Percentiles rank a stretch among this genome's conserved stretches.
phyloP scores from a whole-genome alignment of 148 eudicot species.

The Cornus controversa region DNA sequence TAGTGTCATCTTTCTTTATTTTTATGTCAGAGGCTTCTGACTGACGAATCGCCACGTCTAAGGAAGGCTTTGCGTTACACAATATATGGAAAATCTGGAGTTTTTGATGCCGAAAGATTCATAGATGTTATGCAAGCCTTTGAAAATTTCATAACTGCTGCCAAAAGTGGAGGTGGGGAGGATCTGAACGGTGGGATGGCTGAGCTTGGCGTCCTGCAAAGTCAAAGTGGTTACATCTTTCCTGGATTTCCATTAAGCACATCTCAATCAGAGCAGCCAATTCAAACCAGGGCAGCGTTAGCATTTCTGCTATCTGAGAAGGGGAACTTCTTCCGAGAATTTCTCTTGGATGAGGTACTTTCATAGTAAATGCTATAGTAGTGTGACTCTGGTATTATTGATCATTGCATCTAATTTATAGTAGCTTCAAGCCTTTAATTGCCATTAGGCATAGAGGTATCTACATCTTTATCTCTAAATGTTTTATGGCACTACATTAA shows the following conservation, averaged over 20 bases:
- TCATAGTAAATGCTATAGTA: neutral
- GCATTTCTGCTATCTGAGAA: conserved; percentile 79
- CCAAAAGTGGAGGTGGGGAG: conserved; percentile 99
- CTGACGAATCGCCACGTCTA: conserved; percentile 96
- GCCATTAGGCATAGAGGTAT: neutral
- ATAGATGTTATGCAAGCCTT: conserved; percentile 99
- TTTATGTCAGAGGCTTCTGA: conserved; percentile 71
- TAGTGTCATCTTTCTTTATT: conserved; percentile 4
- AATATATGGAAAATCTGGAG: conserved; percentile 91
- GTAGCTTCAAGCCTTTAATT: neutral
- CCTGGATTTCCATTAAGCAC: conserved; percentile 35
- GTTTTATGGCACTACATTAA: neutral
- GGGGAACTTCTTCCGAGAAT: conserved; percentile 93
- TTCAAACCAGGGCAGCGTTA: conserved; percentile 90
- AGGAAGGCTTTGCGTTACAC: conserved; percentile 92
- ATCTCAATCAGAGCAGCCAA: conserved; percentile 52
- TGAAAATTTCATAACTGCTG: conserved; percentile 84
- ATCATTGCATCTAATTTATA: neutral
- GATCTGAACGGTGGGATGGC: conserved; percentile 81
- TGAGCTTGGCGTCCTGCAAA: conserved; percentile 82
- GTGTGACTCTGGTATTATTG: neutral
- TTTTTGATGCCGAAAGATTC: conserved; percentile 96
- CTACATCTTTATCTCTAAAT: neutral
- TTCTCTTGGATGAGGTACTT: conserved; percentile 93
- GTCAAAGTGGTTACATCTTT: conserved; percentile 34